Percentiles rank a stretch among this genome's conserved stretches.
Conservation (phyloP, 129 eudicot genomes). For the Lonicera japonica region DNA sequence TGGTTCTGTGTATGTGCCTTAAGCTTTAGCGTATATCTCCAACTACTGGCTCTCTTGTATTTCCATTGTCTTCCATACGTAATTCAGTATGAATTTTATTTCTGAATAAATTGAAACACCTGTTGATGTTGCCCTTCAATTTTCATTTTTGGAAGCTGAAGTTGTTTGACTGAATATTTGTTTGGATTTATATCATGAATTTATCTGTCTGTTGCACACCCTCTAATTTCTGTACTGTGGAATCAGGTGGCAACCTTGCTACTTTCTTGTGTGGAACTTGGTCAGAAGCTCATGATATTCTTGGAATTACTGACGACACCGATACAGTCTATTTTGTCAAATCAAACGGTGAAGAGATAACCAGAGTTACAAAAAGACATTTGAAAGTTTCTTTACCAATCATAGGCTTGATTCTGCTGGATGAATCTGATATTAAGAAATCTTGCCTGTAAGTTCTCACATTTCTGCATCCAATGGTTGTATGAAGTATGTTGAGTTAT, state of each 20-base stretch:
- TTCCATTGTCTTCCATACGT: no score
- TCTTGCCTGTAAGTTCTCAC: constrained; percentile 60
- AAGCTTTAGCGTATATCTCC: no score
- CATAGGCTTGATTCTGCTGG: constrained; percentile 50
- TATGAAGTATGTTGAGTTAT: background rate
- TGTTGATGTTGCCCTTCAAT: background rate
- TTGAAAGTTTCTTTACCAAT: constrained; percentile 58
- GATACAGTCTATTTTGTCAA: constrained; percentile 65
- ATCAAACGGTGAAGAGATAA: constrained; percentile 85
- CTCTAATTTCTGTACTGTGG: constrained; percentile 18
- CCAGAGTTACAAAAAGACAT: constrained; percentile 60
- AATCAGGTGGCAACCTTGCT: constrained; percentile 42
- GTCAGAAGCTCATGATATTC: constrained; percentile 89
- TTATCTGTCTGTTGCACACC: constrained; percentile 1
- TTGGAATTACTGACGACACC: constrained; percentile 68
- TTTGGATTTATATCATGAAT: background rate
- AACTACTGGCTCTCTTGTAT: no score
- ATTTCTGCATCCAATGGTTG: background rate
- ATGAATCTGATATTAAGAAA: constrained; percentile 35
- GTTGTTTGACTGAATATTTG: background rate
- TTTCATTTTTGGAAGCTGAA: background rate
- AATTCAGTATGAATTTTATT: background rate
- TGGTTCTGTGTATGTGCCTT: no score
- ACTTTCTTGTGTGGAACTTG: constrained; percentile 64
- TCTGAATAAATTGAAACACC: background rate